phyloP scores from a whole-genome alignment of 2,329 filamentous ascomycete genomes.

The Verticillium klebahnii region DNA sequence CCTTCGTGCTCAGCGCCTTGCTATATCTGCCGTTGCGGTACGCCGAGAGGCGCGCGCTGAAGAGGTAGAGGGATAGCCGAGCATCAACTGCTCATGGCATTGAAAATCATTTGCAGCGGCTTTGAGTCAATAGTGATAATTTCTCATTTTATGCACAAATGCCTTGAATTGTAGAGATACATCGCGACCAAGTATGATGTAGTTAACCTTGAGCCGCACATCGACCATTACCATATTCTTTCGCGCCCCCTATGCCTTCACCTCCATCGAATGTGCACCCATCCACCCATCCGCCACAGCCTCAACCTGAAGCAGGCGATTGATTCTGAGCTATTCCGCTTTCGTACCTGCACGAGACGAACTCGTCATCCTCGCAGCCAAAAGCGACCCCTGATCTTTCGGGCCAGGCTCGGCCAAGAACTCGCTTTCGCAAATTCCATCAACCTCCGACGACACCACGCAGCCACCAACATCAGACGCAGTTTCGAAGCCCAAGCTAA shows the following conservation, averaged over 20 bases:
- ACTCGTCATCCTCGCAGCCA: neutral
- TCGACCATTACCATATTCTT: too few species aligned
- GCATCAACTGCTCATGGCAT: neutral
- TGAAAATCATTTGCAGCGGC: neutral
- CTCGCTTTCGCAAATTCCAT: neutral
- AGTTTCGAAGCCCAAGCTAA: neutral
- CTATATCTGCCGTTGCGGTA: slow-evolving; percentile 43
- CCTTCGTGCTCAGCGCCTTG: slow-evolving; percentile 45
- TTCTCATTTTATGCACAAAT: too few species aligned
- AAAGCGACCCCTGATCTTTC: neutral
- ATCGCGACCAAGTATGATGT: too few species aligned
- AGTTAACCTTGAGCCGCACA: too few species aligned
- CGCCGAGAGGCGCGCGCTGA: slow-evolving; percentile 32
- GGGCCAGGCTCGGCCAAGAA: neutral
- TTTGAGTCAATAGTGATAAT: too few species aligned
- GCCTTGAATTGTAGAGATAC: too few species aligned
- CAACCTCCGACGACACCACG: neutral
- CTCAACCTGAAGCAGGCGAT: neutral
- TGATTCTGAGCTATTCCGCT: neutral
- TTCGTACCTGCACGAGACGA: neutral
- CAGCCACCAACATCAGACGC: neutral
- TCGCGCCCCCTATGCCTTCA: neutral
- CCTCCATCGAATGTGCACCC: neutral
- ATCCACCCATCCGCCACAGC: neutral
- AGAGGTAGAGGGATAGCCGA: neutral